Conservation (phyloP, 805 yeast genomes). For the Pichia cabralensis region DNA sequence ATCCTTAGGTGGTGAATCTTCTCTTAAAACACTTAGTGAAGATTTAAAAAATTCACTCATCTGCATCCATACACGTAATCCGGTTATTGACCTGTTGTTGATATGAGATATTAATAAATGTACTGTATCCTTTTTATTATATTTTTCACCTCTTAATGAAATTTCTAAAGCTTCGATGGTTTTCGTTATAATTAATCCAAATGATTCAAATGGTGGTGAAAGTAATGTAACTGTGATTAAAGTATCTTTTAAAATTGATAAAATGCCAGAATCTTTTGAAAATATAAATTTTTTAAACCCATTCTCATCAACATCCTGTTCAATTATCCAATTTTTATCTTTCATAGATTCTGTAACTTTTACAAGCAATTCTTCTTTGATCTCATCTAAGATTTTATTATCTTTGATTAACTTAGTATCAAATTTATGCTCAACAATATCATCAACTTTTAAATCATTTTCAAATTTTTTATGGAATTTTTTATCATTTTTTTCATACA, state of each 20-base stretch:
- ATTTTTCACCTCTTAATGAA: constrained; percentile 42
- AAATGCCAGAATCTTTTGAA: constrained; percentile 14
- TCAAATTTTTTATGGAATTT: constrained; percentile 13
- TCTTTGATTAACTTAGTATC: constrained; percentile 8
- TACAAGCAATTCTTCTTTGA: constrained; percentile 15
- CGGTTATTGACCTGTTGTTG: constrained; percentile 49
- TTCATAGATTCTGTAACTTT: constrained; percentile 16
- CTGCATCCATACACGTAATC: constrained; percentile 39
- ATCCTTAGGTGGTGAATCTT: constrained; percentile 10
- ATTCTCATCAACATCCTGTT: constrained; percentile 10
- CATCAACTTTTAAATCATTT: constrained; percentile 1
- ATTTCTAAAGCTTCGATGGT: constrained; percentile 61
- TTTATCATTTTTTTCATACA: constrained; percentile 41
- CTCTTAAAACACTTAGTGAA: constrained; percentile 15
- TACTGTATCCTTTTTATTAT: constrained; percentile 13
- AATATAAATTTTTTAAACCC: constrained; percentile 7
- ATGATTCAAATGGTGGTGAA: constrained; percentile 24
- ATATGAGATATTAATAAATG: constrained; percentile 42
- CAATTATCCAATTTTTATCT: constrained; percentile 22
- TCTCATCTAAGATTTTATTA: constrained; percentile 7
- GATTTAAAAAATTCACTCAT: constrained; percentile 23
- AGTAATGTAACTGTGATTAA: constrained; percentile 15
- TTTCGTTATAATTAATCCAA: constrained; percentile 32
- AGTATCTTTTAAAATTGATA: constrained; percentile 18
- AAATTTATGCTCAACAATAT: constrained; percentile 3